Evolutionary conservation across 192 early-diverging fungal species (phyloP), one percentile per base, ranked within the genome.

Genomic region (Gigaspora rosea): DNA sequence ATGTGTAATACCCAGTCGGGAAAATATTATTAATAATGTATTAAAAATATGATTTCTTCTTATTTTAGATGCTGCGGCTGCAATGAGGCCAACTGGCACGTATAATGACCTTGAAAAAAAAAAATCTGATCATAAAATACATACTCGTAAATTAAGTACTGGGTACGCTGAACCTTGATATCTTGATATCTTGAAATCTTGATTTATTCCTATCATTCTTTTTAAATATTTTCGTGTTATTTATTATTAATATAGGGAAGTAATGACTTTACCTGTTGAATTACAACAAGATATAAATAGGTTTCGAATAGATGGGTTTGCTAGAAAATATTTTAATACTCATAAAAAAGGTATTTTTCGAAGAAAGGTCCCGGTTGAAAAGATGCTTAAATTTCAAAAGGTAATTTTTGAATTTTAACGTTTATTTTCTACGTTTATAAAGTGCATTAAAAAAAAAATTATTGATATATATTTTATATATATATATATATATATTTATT

Each of bases 271-370:
- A 73, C 87, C 86, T 75, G 65, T 85, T 77, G 85, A 89, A 81
- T 80, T 91, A 76, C 82, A 93, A 80, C 77, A 89, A 59, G 90
- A 95, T 78, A 91, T 96, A 65, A 86, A 85, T 76, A 85, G 95
- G 83, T 93, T 95, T 82, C 80, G 86, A 6, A 94, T 95, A 75
- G 92, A 94, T 78, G 95, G 87, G 1, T 98, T 94, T 87, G 97
- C 97, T 18, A 87, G 89, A 81, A 92, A 93, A 75, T 95, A 97
- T 83, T 98, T 98, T 84, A 85, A 92, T 7, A 92, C 92, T 36
- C 96, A 97, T 69, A 92, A 92, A 79, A 88, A 88, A 59, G 97
- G 97, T 1, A 83, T 98, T 32, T 90, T 97, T 64, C 82, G 95
- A 76, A 88, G 92, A 27, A 90, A 82, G 75, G 95, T 98, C 9